Percentiles rank a stretch among this genome's conserved stretches.
phyloP scores from a whole-genome alignment of 192 early-diverging fungal genomes.

The Backusella luteola region DNA sequence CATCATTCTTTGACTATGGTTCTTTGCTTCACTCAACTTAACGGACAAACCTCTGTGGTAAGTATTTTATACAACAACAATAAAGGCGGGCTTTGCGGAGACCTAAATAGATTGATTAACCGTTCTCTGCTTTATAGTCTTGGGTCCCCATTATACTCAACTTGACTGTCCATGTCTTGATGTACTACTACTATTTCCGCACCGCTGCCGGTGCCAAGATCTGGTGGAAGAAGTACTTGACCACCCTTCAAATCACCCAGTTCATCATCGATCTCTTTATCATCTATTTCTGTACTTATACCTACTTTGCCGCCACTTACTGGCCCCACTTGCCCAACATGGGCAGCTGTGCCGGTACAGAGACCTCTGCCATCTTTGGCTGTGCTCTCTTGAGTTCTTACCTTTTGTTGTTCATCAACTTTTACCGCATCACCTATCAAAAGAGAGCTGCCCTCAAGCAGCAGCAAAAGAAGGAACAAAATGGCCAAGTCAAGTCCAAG shows the following conservation, averaged over 20 bases:
- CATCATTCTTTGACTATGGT: constrained; percentile 91
- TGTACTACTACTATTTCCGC: constrained; percentile 91
- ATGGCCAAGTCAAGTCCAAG: constrained; percentile 14
- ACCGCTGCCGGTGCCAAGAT: constrained; percentile 72
- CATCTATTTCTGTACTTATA: constrained; percentile 87
- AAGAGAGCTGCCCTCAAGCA: constrained; percentile 44
- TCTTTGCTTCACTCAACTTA: constrained; percentile 82
- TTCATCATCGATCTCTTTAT: constrained; percentile 86
- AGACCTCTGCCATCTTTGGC: constrained; percentile 80
- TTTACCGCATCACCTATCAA: constrained; percentile 83
- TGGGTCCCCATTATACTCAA: constrained; percentile 84
- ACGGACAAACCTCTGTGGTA: constrained; percentile 73
- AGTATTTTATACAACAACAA: constrained; percentile 30
- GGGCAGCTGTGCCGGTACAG: constrained; percentile 74
- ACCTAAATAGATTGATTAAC: neutral
- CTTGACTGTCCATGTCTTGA: constrained; percentile 85
- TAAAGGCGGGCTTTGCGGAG: neutral
- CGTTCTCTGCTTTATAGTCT: constrained; percentile 31
- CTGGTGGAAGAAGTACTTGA: constrained; percentile 95
- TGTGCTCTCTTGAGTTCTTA: constrained; percentile 77
- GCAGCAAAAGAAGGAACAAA: constrained; percentile 1
- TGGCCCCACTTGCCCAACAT: constrained; percentile 55
- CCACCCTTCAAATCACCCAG: constrained; percentile 87
- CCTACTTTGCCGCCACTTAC: constrained; percentile 71
- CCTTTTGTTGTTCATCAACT: constrained; percentile 88